Percentiles rank a stretch among this genome's conserved stretches.
phyloP scores from a whole-genome alignment of 2,329 filamentous ascomycete genomes.

The Cadophora sp. region DNA sequence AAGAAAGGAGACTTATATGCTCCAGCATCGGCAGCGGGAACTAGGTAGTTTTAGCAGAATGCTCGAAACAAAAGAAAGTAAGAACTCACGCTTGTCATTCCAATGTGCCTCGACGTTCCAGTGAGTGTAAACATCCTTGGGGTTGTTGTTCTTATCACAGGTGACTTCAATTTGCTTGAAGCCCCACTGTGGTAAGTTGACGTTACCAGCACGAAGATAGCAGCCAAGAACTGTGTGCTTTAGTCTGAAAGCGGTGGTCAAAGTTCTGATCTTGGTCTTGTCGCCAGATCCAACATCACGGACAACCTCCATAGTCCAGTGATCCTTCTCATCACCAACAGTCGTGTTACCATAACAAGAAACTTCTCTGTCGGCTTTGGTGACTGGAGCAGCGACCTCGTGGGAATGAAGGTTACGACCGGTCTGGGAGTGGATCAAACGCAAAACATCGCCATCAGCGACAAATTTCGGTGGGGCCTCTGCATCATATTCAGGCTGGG shows the following conservation, averaged over 20 bases:
- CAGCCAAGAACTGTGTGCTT: slow-evolving; percentile 84
- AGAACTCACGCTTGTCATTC: slow-evolving; percentile 85
- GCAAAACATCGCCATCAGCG: slow-evolving; percentile 77
- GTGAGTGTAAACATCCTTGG: slow-evolving; percentile 92
- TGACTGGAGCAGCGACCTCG: slow-evolving; percentile 84
- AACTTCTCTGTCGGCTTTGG: slow-evolving; percentile 90
- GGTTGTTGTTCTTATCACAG: slow-evolving; percentile 91
- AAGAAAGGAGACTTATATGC: slow-evolving; percentile 97
- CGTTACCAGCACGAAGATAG: slow-evolving; percentile 93
- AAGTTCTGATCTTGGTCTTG: slow-evolving; percentile 82
- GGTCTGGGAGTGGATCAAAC: slow-evolving; percentile 92
- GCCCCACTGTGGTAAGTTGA: slow-evolving; percentile 97
- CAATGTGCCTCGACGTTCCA: slow-evolving; percentile 98
- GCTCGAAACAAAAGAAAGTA: background rate
- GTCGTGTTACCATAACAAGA: slow-evolving; percentile 96
- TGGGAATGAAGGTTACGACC: slow-evolving; percentile 98
- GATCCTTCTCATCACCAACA: slow-evolving; percentile 95
- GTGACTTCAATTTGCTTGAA: slow-evolving; percentile 99
- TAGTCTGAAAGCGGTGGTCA: slow-evolving; percentile 92
- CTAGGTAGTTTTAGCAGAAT: slow-evolving; percentile 54
- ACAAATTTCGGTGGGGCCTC: slow-evolving; percentile 77
- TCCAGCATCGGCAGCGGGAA: slow-evolving; percentile 86
- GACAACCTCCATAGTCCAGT: slow-evolving; percentile 94
- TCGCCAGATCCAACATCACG: slow-evolving; percentile 82
- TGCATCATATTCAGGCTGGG: slow-evolving; percentile 73